Evolutionary conservation across 1,284 basidiomycete species (phyloP).

Genomic region (Clitocybe nebularis): DNA sequence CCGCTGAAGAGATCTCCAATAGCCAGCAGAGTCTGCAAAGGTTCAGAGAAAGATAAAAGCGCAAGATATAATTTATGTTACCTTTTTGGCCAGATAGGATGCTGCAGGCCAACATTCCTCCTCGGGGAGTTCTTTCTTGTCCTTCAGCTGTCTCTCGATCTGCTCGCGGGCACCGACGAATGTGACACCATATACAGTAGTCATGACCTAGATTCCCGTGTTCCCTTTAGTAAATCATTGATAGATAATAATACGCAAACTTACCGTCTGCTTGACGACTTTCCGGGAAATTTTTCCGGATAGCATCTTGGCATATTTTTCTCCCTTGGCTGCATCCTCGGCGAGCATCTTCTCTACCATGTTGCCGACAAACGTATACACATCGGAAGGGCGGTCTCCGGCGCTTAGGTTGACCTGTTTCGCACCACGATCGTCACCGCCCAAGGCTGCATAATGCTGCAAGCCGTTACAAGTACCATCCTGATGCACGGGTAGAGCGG

Average conservation of each 20-base stretch:
- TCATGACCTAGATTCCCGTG: constrained; percentile 74
- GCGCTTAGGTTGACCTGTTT: constrained; percentile 90
- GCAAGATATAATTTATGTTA: constrained; percentile 28
- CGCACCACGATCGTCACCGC: constrained; percentile 89
- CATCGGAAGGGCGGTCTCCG: constrained; percentile 88
- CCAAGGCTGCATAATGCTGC: constrained; percentile 97
- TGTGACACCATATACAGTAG: constrained; percentile 98
- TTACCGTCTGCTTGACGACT: constrained; percentile 95
- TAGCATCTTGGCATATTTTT: constrained; percentile 61
- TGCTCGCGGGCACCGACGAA: constrained; percentile 95
- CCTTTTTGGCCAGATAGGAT: constrained; percentile 79
- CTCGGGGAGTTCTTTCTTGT: constrained; percentile 68
- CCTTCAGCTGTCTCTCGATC: constrained; percentile 86
- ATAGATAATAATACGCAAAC: constrained; percentile 21
- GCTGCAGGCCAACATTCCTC: constrained; percentile 78
- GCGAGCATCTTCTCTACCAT: constrained; percentile 61
- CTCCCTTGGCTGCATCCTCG: constrained; percentile 45
- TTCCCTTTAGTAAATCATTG: background rate
- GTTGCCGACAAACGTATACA: constrained; percentile 91
- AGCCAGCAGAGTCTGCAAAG: constrained; percentile 59
- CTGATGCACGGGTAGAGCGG: constrained; percentile 90
- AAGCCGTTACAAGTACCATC: constrained; percentile 99
- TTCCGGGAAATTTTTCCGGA: constrained; percentile 86
- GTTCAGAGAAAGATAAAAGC: background rate
- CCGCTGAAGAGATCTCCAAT: constrained; percentile 94